Percentiles rank a stretch among this genome's conserved stretches.
Evolutionary conservation across 805 yeast genomes (phyloP).

Genomic region (Cyberlindnera amylophila): DNA sequence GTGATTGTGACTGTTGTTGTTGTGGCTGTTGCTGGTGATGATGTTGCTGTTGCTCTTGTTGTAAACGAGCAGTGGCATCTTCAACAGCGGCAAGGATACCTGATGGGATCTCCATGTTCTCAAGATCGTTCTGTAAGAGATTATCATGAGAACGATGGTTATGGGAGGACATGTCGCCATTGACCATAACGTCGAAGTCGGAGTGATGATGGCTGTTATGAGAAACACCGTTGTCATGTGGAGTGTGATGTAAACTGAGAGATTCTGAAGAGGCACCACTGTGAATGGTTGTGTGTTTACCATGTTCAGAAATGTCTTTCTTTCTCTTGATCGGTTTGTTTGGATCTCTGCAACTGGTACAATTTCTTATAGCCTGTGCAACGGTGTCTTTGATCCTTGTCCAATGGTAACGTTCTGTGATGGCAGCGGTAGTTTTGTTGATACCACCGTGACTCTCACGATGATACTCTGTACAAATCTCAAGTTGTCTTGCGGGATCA

Average conservation of each 20-base stretch:
- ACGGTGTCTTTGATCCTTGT: slow-evolving; percentile 86
- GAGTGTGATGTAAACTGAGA: not conserved
- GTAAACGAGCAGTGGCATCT: no score
- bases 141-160: slow-evolving; percentile 18
- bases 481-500: slow-evolving; percentile 69
- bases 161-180: slow-evolving; percentile 5
- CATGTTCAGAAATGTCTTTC: slow-evolving; percentile 11
- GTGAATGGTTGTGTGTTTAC: not conserved
- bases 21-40: slow-evolving; percentile 2
- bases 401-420: slow-evolving; percentile 87
- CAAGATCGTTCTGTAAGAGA: slow-evolving; percentile 21
- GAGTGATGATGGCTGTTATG: slow-evolving; percentile 1
- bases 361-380: slow-evolving; percentile 68
- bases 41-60: not conserved
- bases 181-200: slow-evolving; percentile 16
- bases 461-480: slow-evolving; percentile 71
- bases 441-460: slow-evolving; percentile 76
- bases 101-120: slow-evolving; percentile 25
- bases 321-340: slow-evolving; percentile 19
- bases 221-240: slow-evolving; percentile 2
- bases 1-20: slow-evolving; percentile 13
- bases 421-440: slow-evolving; percentile 74
- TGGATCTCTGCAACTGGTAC: slow-evolving; percentile 56
- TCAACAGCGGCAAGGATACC: slow-evolving; percentile 53
- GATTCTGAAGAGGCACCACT: slow-evolving; percentile 5